Evolutionary conservation across 2,329 filamentous ascomycete species (phyloP).

Genomic region (Scedosporium apiospermum): DNA sequence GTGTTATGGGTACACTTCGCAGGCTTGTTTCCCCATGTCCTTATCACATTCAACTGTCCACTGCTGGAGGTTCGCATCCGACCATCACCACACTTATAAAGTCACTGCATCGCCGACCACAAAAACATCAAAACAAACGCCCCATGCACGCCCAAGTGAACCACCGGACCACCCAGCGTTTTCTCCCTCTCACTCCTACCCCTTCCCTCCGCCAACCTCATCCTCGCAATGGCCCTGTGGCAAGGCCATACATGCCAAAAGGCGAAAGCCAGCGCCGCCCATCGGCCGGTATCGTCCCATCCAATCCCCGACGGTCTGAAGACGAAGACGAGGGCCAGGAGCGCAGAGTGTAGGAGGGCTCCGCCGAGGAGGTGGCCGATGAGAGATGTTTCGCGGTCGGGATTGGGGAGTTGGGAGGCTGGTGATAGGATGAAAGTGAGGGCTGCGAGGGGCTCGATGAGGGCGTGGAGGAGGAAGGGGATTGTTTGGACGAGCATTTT

Average conservation of each 20-base stretch:
- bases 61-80: neutral
- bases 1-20: neutral
- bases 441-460: conserved; percentile 32
- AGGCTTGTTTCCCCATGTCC: neutral
- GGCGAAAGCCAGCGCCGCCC: conserved; percentile 30
- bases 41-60: too few species aligned
- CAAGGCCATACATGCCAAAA: conserved; percentile 41
- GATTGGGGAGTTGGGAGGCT: conserved; percentile 29
- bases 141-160: conserved; percentile 35
- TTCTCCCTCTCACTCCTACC: conserved; percentile 3
- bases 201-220: conserved; percentile 14
- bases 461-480: conserved; percentile 27
- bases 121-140: conserved; percentile 26
- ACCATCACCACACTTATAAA: neutral
- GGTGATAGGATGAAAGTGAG: conserved; percentile 35
- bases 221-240: conserved; percentile 28
- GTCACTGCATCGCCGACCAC: neutral
- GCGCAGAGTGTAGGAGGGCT: conserved; percentile 32
- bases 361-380: conserved; percentile 38
- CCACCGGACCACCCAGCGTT: conserved; percentile 33
- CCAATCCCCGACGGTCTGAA: conserved; percentile 13
- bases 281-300: conserved; percentile 19
- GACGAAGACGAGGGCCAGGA: conserved; percentile 30
- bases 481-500: conserved; percentile 9
- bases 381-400: conserved; percentile 28